Percentiles rank a stretch among this genome's conserved stretches.
Conservation (phyloP, 768 basidiomycete genomes). For the Tylopilus sp. region DNA sequence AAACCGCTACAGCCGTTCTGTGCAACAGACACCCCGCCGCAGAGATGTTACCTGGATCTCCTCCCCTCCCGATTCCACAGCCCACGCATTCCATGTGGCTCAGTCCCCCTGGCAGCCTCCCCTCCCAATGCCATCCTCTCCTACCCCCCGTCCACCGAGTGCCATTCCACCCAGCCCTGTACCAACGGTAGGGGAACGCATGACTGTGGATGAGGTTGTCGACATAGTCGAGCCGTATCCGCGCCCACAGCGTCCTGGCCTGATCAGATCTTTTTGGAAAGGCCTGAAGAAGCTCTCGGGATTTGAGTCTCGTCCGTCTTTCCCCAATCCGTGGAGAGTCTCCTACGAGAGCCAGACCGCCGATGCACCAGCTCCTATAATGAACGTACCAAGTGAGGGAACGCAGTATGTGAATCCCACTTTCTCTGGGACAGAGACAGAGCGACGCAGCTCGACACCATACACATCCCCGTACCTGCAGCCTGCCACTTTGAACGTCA, state of each 20-base stretch:
- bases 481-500: not conserved
- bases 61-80: conserved; percentile 13
- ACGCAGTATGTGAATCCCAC: conserved; percentile 17
- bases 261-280: conserved; percentile 31
- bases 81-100: conserved; percentile 6
- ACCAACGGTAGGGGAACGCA: conserved; percentile 29
- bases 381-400: conserved; percentile 2
- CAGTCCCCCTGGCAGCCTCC: conserved; percentile 5
- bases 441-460: conserved; percentile 14
- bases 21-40: conserved; percentile 19
- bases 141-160: conserved; percentile 12
- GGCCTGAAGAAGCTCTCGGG: conserved; percentile 32
- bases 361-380: not conserved
- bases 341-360: conserved; percentile 3
- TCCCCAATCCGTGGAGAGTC: not conserved
- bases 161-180: conserved; percentile 18
- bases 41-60: conserved; percentile 25
- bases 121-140: conserved; percentile 6
- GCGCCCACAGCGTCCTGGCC: conserved; percentile 10
- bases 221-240: conserved; percentile 5
- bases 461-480: conserved; percentile 19
- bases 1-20: conserved; percentile 22
- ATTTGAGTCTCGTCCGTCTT: conserved; percentile 9
- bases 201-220: conserved; percentile 21
- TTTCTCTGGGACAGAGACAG: conserved; percentile 15